A percentile compares a stretch with the other conserved stretches of the same genome.
Evolutionary conservation across 1,139 yeast genomes (phyloP).

Genomic region (Spathaspora sp.): DNA sequence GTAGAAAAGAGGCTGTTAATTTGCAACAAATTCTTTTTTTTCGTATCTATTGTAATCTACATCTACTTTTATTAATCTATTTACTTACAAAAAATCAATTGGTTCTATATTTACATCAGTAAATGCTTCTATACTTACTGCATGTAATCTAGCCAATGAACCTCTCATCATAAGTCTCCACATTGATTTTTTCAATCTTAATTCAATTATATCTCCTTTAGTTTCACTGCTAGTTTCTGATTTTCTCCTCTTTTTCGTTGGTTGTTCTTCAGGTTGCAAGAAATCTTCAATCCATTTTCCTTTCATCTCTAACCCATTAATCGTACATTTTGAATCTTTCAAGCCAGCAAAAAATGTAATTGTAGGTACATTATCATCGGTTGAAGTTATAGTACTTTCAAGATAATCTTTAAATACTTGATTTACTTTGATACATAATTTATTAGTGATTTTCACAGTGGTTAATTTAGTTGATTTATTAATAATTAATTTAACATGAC

Average conservation of each 20-base stretch:
- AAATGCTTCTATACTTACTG: conserved; percentile 31
- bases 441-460: conserved; percentile 27
- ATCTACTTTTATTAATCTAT: neutral
- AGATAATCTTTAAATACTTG: conserved; percentile 26
- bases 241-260: conserved; percentile 5
- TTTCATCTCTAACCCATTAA: conserved; percentile 40
- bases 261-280: conserved; percentile 13
- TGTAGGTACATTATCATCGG: conserved; percentile 18
- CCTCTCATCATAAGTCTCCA: conserved; percentile 35
- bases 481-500: conserved; percentile 31
- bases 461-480: conserved; percentile 28
- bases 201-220: conserved; percentile 37
- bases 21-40: too few species aligned
- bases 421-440: conserved; percentile 22
- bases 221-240: conserved; percentile 12
- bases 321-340: conserved; percentile 26
- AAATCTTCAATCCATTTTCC: conserved; percentile 35
- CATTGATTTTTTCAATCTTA: conserved; percentile 29
- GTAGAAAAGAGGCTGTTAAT: too few species aligned
- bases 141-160: conserved; percentile 25
- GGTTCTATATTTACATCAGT: conserved; percentile 18
- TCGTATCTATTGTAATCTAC: too few species aligned
- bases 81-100: neutral
- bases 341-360: conserved; percentile 27
- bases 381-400: conserved; percentile 22